Conservation (phyloP, 2,329 filamentous ascomycete species). For the Fusarium secorum region DNA sequence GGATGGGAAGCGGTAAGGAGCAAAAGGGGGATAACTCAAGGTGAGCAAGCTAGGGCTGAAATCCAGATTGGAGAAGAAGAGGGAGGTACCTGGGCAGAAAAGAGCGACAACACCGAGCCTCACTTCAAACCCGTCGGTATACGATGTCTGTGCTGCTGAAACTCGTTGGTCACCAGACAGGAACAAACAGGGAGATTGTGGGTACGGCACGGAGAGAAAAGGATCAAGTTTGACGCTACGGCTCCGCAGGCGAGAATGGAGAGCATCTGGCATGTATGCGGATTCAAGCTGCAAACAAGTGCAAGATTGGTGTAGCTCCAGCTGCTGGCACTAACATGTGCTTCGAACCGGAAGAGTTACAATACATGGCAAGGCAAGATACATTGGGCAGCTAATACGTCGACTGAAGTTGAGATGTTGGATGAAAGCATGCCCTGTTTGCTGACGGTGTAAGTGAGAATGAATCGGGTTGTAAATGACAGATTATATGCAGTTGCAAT, state of each 20-base stretch:
- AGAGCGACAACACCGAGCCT: conserved; percentile 17
- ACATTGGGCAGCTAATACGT: background rate
- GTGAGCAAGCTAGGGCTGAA: conserved; percentile 27
- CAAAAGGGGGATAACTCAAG: conserved; percentile 11
- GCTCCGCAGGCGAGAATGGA: conserved; percentile 14
- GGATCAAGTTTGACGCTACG: conserved; percentile 17
- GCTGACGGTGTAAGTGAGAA: background rate
- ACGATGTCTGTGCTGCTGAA: conserved; percentile 28
- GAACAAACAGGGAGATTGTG: conserved; percentile 21
- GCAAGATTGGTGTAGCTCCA: background rate
- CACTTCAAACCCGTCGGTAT: conserved; percentile 19
- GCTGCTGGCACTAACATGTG: background rate
- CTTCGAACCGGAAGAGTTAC: background rate
- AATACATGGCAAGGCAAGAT: background rate
- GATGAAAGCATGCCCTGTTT: background rate
- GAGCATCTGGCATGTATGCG: background rate
- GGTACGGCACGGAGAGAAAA: conserved; percentile 21
- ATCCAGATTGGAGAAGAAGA: conserved; percentile 27
- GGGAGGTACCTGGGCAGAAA: background rate
- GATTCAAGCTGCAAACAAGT: background rate
- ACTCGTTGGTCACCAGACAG: conserved; percentile 29
- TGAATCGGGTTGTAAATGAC: background rate
- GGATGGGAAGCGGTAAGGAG: conserved; percentile 13
- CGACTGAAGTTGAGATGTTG: background rate
- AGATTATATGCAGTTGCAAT: background rate